A percentile compares a stretch with the other conserved stretches of the same genome.
Evolutionary conservation across 139 green algal species (phyloP).

Genomic region (Closterium sp.): DNA sequence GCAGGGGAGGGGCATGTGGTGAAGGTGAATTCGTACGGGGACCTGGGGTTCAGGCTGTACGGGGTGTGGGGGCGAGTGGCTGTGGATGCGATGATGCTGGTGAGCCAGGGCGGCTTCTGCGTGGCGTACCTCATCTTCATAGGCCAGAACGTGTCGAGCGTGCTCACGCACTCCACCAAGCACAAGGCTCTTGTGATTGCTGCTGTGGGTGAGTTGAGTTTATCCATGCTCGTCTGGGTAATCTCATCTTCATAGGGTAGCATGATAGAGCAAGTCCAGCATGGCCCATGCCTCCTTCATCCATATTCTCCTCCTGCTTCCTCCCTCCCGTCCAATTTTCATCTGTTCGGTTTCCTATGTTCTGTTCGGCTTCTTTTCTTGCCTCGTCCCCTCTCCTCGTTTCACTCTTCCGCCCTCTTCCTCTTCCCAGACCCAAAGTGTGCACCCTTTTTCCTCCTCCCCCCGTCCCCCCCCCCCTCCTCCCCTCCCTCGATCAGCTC

Average conservation of each 20-base stretch:
- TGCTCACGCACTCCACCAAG: background rate
- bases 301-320: too few relatives aligned
- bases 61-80: background rate
- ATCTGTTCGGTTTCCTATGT: too few relatives aligned
- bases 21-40: conserved; percentile 35
- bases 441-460: too few relatives aligned
- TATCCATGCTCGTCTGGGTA: too few relatives aligned
- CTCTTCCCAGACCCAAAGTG: too few relatives aligned
- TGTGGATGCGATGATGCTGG: conserved; percentile 47
- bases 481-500: background rate
- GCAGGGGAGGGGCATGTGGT: background rate
- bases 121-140: conserved; percentile 66
- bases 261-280: too few relatives aligned
- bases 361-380: too few relatives aligned
- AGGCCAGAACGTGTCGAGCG: conserved; percentile 44
- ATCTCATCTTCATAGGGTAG: too few relatives aligned
- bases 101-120: conserved; percentile 61
- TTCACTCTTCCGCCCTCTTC: background rate
- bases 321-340: too few relatives aligned
- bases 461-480: too few relatives aligned
- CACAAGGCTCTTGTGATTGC: conserved; percentile 27
- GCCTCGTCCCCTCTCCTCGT: too few relatives aligned
- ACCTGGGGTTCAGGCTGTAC: conserved; percentile 30
- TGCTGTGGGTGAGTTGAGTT: conserved; percentile 21
- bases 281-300: too few relatives aligned